Evolutionary conservation across 2,329 filamentous ascomycete genomes (phyloP), one percentile per base, ranked within the genome.

Genomic region (Alternaria dauci): DNA sequence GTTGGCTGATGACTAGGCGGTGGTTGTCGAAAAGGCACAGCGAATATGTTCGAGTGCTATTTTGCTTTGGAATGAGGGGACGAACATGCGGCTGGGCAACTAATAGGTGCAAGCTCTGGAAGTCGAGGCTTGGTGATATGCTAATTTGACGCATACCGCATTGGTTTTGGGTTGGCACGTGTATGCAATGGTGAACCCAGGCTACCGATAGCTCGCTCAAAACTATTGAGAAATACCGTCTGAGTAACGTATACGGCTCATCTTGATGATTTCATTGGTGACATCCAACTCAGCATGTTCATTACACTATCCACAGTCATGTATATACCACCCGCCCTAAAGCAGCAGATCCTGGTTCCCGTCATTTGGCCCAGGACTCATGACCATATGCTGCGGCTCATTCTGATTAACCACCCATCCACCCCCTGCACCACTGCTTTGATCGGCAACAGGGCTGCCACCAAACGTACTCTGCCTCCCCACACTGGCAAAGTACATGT

Each of bases 401-500:
- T 73, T 73, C 63, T 78, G 75, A 54, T 77, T 78, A 8, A 78
- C 75, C 8, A 78, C 73, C 74, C 75, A 77, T 6, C 74, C 74
- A 34, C 69, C 71, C n/a, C 71, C 74, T 51, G 72, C 59, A 47
- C 42, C 25, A 5, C 51, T 51, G 8, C 65, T 66, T 30, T 71
- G 68, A 50, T 77, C 71, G 9, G 67, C 72, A 43, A 78, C 71
- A 6, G 76, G 76, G 36, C 67, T 71, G 1, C 73, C 75, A 4
- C 76, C 76, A 61, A 77, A 78, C 2, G 73, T 75, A 41, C 75
- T 77, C 52, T 78, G 74, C 9, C 76, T 59, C 0, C 75, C 75
- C 2, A 78, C 74, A 44, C 88, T 90, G 16, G 91, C 89, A 79
- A 97, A 98, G 79, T 97, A 97, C 16, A 90, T 88, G 73, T 97